Percentiles rank a stretch among this genome's conserved stretches.
Evolutionary conservation across 164 flowering plant genomes (phyloP).

Genomic region (Annona squamosa): DNA sequence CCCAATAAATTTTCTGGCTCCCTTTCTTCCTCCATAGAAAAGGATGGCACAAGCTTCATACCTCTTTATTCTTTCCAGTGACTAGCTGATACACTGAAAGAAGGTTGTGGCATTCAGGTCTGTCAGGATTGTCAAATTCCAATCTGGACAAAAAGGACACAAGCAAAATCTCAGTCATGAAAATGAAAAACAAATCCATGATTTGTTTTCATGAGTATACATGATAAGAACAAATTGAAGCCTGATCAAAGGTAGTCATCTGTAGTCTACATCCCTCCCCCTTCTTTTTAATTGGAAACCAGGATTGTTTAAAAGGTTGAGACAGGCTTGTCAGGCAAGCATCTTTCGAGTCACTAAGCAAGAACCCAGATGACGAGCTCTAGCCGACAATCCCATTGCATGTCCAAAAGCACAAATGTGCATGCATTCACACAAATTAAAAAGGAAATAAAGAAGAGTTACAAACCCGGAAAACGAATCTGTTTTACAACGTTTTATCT

Average conservation of each 20-base stretch:
- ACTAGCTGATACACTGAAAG: conserved; percentile 84
- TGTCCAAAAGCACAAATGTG: not conserved
- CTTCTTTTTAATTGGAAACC: not conserved
- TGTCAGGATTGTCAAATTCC: conserved; percentile 90
- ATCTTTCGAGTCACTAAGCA: not conserved
- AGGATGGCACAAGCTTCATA: conserved; percentile 13
- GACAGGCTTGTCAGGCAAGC: not conserved
- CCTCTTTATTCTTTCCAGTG: conserved; percentile 83
- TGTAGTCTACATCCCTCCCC: not conserved
- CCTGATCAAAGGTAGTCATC: not conserved
- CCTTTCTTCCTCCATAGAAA: not conserved
- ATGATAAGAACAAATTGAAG: not conserved
- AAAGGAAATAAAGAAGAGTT: conserved; percentile 4
- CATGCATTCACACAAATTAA: not conserved
- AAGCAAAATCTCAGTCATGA: conserved; percentile 1
- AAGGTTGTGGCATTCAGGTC: conserved; percentile 96
- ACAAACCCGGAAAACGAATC: conserved; percentile 80
- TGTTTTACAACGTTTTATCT: conserved; percentile 96
- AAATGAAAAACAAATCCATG: not conserved
- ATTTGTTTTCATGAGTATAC: not conserved
- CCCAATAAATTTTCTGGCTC: too few species aligned
- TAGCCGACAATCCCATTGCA: not conserved
- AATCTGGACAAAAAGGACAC: conserved; percentile 32
- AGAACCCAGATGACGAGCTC: not conserved
- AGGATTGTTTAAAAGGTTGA: not conserved